Conservation (phyloP, 148 eudicot genomes). For the Fagopyrum homotropicum region DNA sequence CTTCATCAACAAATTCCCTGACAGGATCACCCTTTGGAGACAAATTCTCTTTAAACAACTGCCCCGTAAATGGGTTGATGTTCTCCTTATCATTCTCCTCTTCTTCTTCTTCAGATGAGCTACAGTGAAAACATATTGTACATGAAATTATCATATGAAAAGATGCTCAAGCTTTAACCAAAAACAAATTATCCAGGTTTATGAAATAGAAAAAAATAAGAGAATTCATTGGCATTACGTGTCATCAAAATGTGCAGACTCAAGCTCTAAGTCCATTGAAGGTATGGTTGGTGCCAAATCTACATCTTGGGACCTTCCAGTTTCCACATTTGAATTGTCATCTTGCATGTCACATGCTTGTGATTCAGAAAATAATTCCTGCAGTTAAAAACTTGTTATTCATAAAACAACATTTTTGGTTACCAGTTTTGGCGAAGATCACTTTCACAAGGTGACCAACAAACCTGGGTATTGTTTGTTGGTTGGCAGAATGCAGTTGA, state of each 20-base stretch:
- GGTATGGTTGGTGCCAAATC: conserved; percentile 59
- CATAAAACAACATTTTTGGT: neutral
- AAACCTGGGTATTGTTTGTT: conserved; percentile 71
- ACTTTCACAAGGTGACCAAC: neutral
- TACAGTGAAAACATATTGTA: conserved; percentile 19
- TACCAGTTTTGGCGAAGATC: neutral
- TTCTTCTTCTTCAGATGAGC: conserved; percentile 71
- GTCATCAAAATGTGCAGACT: conserved; percentile 71
- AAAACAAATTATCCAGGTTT: neutral
- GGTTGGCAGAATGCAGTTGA: conserved; percentile 56
- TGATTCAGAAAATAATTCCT: conserved; percentile 75
- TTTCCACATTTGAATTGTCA: conserved; percentile 26
- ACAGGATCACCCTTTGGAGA: conserved; percentile 71
- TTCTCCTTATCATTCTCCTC: conserved; percentile 85
- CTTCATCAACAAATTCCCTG: conserved; percentile 80
- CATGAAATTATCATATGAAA: neutral
- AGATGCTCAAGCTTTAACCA: neutral
- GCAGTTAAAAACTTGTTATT: conserved; percentile 10
- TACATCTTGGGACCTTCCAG: conserved; percentile 36
- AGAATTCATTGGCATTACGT: conserved; percentile 31
- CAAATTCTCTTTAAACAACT: conserved; percentile 20
- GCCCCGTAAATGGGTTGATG: conserved; percentile 28
- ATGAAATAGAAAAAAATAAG: neutral
- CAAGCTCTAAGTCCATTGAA: conserved; percentile 61
- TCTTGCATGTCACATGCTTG: conserved; percentile 36